phyloP scores from a whole-genome alignment of 2,329 filamentous ascomycete species.

The Botrytis fragariae region DNA sequence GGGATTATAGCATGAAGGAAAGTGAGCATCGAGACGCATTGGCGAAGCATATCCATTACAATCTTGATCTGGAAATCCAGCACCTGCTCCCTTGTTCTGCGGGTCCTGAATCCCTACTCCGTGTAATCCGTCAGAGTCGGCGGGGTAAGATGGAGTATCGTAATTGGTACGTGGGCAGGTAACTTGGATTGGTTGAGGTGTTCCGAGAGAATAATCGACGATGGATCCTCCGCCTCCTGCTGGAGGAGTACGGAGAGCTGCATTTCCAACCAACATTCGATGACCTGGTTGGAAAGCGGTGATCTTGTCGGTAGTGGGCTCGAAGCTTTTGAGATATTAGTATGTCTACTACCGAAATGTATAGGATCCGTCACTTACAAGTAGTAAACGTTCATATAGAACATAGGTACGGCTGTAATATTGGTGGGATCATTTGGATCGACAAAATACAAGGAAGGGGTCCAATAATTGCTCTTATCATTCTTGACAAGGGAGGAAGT shows the following conservation, averaged over 20 bases:
- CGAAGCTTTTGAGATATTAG: conserved; percentile 49
- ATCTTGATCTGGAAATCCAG: conserved; percentile 67
- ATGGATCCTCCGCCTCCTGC: conserved; percentile 49
- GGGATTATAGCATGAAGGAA: conserved; percentile 87
- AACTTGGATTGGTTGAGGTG: conserved; percentile 55
- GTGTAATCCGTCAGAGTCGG: conserved; percentile 52
- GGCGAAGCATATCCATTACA: conserved; percentile 63
- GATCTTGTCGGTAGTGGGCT: conserved; percentile 61
- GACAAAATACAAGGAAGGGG: conserved; percentile 74
- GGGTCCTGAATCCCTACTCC: conserved; percentile 54
- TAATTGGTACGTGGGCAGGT: conserved; percentile 56
- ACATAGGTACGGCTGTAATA: conserved; percentile 55
- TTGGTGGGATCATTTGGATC: conserved; percentile 59
- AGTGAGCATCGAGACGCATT: conserved; percentile 79
- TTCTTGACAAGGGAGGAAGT: conserved; percentile 77
- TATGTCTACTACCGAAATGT: background rate
- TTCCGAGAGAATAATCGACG: conserved; percentile 51
- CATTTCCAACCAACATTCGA: conserved; percentile 77
- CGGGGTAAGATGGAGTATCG: conserved; percentile 49
- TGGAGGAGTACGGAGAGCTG: conserved; percentile 61
- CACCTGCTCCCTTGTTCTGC: conserved; percentile 53
- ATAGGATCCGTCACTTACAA: conserved; percentile 47
- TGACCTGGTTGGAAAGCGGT: conserved; percentile 74
- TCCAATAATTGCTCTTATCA: conserved; percentile 90
- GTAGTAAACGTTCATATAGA: conserved; percentile 77